Percentiles rank a stretch among this genome's conserved stretches.
phyloP scores from a whole-genome alignment of 768 basidiomycete genomes.

The Termitomyces sp. region DNA sequence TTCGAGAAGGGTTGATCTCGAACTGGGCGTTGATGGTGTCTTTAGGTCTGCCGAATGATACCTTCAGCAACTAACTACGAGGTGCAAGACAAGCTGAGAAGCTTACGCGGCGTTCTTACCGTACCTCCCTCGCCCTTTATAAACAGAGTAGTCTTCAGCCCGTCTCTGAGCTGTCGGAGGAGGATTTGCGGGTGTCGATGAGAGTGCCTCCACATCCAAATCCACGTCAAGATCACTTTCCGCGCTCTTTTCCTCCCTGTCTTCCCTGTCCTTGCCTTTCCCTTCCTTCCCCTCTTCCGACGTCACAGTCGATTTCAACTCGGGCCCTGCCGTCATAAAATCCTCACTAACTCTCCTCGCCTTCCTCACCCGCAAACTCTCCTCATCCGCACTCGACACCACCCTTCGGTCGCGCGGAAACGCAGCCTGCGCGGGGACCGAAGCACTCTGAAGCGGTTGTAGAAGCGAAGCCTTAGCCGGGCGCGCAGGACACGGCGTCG shows the following conservation, averaged over 20 bases:
- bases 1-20: conserved; percentile 59
- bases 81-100: neutral
- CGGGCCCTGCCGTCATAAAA: neutral
- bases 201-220: conserved; percentile 1
- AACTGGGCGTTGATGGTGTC: conserved; percentile 58
- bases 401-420: conserved; percentile 3
- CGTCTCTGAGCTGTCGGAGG: conserved; percentile 17
- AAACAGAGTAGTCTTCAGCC: conserved; percentile 37
- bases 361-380: conserved; percentile 12
- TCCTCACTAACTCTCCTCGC: conserved; percentile 9
- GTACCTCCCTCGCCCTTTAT: conserved; percentile 60
- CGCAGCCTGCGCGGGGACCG: neutral
- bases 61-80: neutral
- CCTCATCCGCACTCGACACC: conserved; percentile 11
- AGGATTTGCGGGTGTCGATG: conserved; percentile 19
- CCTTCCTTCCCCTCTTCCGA: neutral
- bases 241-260: conserved; percentile 15
- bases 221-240: conserved; percentile 5
- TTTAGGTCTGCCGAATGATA: conserved; percentile 19
- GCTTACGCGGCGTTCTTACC: conserved; percentile 33
- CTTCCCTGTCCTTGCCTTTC: conserved; percentile 7
- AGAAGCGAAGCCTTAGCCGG: conserved; percentile 5
- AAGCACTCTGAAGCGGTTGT: neutral
- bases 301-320: neutral
- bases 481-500: conserved; percentile 9